Evolutionary conservation across 2,329 filamentous ascomycete species (phyloP), one percentile per base, ranked within the genome.

Genomic region (Scedosporium minutisporum): DNA sequence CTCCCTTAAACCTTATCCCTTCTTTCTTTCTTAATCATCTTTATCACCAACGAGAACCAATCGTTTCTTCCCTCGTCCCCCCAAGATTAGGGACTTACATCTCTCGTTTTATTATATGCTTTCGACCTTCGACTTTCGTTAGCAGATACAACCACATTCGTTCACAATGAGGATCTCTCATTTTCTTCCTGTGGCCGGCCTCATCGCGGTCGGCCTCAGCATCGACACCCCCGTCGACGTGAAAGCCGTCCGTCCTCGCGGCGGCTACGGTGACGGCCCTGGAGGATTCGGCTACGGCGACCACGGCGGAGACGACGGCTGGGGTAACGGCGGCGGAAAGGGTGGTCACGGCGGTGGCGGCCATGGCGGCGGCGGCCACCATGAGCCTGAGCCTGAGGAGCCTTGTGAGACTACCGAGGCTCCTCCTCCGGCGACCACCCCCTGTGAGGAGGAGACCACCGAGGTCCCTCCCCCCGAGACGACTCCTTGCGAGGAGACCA

Each of bases 81-180:
- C 42, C 42, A 18, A 18, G 18, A 18, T 9, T 48, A 48, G 44
- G 44, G 51, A 23, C 58, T 27, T 46, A 42, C 21, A 10, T 33
- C 25, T 33, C 57, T 27, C 41, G 29, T 16, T 58, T 58, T 38
- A 41, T 27, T 58, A 21, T 18, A 25, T 38, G 23, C 55, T 58
- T 58, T 58, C 55, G 23, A 58, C 55, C 29, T 58, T 27, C n/a
- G 18, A 58, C 57, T 14, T 58, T 58, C 57, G 38, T 41, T 29
- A 38, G 29, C 29, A 21, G 27, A 41, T 16, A 58, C 18, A 58
- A 21, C 23, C 25, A 18, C 57, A 33, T 25, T 62, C 61, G 44
- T 38, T 55, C 51, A 61, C 14, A 7, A 77, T 77, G 75, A 75
- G 70, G 67, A 67, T 73, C 65, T 65, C 68, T 64, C 70, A 73